Base-by-base conservation (phyloP, 2,329 filamentous ascomycete species). In the Leptosphaerulina australis region DNA sequence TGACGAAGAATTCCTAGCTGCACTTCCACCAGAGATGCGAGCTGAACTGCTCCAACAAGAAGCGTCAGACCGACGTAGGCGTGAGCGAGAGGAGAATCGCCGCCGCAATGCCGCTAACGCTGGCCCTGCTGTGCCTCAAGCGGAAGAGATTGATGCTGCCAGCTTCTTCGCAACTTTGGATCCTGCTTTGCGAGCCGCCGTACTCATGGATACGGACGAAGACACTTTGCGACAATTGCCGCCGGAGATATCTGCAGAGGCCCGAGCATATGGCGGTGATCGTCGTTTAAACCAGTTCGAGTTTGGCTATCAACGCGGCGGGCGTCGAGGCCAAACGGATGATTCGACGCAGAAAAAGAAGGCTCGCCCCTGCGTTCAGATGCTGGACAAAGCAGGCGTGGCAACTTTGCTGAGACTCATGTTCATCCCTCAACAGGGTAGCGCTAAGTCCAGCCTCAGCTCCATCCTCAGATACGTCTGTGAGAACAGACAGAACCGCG, bases 331-430 rank as follows among this genome's bases (percentile, higher is more conserved):
- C 57, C 66, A 67, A 40, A 76, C 72, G 34, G 79, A 78, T 45
- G 77, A 78, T 34, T 72, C 73, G 50, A 68, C 59, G 74, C 84
- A 59, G 67, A 82, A 81, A 69, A 93, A 91, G 75, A 87, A 88
- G 64, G 60, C 68, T 49, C 88, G 89, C 54, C 87, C 90, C 17
- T 88, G 95, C 50, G 89, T 96, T 18, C 94, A 99, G 70, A 96
- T 99, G 88, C 83, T 99, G 22, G 94, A 99, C 73, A 97, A 96
- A 75, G 83, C 92, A 36, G 94, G 95, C 20, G 87, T 99, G 59
- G 94, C 95, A 20, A 97, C 94, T n/a, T 79, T 99, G 25, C 81
- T 99, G 33, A 90, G 95, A n/a, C 82, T 99, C 8, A 97, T 99
- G 93, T 99, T 99, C 71, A 91, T 97, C 63, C 88, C 90, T 37